Base-by-base conservation (phyloP, 352 stramenopile genomes). In the Globisporangium carolinianum region DNA sequence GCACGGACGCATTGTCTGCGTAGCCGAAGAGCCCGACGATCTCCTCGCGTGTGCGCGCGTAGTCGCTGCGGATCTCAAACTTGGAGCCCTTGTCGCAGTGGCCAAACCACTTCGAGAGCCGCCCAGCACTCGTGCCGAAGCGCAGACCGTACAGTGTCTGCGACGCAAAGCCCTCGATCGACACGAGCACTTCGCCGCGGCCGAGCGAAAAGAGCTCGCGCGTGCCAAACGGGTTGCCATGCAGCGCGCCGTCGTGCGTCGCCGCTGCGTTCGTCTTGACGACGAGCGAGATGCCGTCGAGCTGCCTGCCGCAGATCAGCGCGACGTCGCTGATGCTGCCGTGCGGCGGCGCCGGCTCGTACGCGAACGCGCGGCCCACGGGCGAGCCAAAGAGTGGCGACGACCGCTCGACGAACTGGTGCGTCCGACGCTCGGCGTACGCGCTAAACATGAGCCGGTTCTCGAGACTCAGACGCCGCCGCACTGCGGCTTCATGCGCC, bases 71-170 rank as follows among this genome's bases (percentile, higher is more conserved):
- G 43, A 92, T 46, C 42, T 86, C 73, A 56, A 92, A 92, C 39
- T 69, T 73, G 9, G 69, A 73, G 37, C 82, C 82, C 61, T 87
- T 87, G 46, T 90, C 79, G 54, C 69, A 79, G 35, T 86, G 73
- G 12, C 79, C 82, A 60, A 84, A 92, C 82, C 82, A 92, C 55
- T 87, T 90, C 2, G 82, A 92, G n/a, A 70, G 61, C 4, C 82
- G 63, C 0, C 74, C 74, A 1, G 60, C 52, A 46, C 65, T 89
- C 12, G 82, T 90, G 15, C 67, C 71, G 39, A 90, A 86, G 32
- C 82, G 76, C 0, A 92, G 53, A 0, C 72, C 79, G 39, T 87
- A 87, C 38, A 92, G 65, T 8, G 76, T 84, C 49, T 90, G 79
- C 0, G 82, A 90, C 1, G 82, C 82, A 49, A 86, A 90, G 5